Evolutionary conservation across 495 filamentous ascomycete genomes (phyloP).

Genomic region (Aspergillus nidulans): DNA sequence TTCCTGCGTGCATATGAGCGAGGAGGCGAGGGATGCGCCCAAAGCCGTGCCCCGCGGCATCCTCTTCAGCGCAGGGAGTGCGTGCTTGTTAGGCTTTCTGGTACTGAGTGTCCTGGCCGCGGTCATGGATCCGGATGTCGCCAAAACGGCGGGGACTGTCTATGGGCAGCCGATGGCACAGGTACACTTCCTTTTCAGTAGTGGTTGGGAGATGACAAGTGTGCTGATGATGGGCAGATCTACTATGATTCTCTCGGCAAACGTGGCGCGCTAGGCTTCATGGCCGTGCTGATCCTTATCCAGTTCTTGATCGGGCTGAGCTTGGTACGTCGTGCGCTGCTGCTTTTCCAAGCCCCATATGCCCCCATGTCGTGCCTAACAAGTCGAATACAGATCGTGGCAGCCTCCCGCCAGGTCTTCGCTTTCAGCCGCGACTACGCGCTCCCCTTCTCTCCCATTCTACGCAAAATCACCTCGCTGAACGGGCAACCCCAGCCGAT

Average conservation of each 20-base stretch:
- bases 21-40: constrained; percentile 57
- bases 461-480: constrained; percentile 44
- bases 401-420: constrained; percentile 51
- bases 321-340: constrained; percentile 21
- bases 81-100: constrained; percentile 52
- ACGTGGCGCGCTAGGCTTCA: constrained; percentile 42
- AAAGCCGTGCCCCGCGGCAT: constrained; percentile 59
- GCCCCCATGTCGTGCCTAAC: neutral
- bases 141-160: constrained; percentile 24
- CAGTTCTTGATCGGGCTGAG: constrained; percentile 46
- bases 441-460: constrained; percentile 54
- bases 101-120: constrained; percentile 43
- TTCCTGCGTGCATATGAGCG: constrained; percentile 53
- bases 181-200: constrained; percentile 18
- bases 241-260: constrained; percentile 46
- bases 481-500: constrained; percentile 51
- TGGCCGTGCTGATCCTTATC: constrained; percentile 37
- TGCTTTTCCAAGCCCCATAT: constrained; percentile 26
- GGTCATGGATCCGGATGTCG: constrained; percentile 35
- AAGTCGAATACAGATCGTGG: constrained; percentile 33
- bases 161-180: constrained; percentile 48
- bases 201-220: no score
- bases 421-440: constrained; percentile 56
- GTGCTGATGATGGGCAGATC: constrained; percentile 20
- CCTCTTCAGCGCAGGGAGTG: constrained; percentile 36